A percentile compares a stretch with the other conserved stretches of the same genome.
Evolutionary conservation across 306 rosid species (phyloP).

Genomic region (Crotalaria pallida): DNA sequence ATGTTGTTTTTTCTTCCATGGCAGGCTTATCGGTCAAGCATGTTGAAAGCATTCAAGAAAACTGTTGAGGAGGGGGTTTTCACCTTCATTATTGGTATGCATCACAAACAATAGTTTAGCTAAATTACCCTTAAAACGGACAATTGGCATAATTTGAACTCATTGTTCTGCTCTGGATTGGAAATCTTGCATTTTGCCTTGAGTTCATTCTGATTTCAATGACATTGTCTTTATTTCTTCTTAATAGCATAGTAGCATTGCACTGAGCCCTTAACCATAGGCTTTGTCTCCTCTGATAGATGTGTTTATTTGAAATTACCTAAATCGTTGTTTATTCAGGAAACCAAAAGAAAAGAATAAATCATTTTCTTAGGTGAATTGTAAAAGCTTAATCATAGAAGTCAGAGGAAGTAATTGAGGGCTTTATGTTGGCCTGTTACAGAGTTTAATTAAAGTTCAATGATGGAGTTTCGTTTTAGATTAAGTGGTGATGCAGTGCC

Average conservation of each 20-base stretch:
- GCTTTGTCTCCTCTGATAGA: constrained; percentile 16
- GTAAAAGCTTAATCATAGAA: constrained; percentile 23
- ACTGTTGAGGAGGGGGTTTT: constrained; percentile 86
- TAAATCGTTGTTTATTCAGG: constrained; percentile 18
- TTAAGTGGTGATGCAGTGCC: constrained; percentile 80
- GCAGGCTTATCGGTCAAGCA: constrained; percentile 92
- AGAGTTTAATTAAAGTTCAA: constrained; percentile 39
- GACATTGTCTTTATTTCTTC: constrained; percentile 13
- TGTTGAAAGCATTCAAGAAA: constrained; percentile 95
- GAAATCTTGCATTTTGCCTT: constrained; percentile 32
- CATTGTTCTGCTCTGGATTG: constrained; percentile 32
- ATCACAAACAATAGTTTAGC: constrained; percentile 14
- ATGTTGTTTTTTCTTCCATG: constrained; percentile 14
- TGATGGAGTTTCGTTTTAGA: constrained; percentile 65
- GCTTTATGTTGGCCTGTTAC: constrained; percentile 40
- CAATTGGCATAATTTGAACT: constrained; percentile 18
- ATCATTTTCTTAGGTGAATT: constrained; percentile 14
- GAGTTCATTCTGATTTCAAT: constrained; percentile 29
- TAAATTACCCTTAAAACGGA: constrained; percentile 10
- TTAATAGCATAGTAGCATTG: constrained; percentile 15
- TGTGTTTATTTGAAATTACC: constrained; percentile 21
- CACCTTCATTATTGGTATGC: constrained; percentile 93
- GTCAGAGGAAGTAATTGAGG: constrained; percentile 29
- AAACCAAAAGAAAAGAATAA: background rate
- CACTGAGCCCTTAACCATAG: constrained; percentile 11